phyloP scores from a whole-genome alignment of 1,284 basidiomycete species.

The Austroboletus novae-zelandiae region DNA sequence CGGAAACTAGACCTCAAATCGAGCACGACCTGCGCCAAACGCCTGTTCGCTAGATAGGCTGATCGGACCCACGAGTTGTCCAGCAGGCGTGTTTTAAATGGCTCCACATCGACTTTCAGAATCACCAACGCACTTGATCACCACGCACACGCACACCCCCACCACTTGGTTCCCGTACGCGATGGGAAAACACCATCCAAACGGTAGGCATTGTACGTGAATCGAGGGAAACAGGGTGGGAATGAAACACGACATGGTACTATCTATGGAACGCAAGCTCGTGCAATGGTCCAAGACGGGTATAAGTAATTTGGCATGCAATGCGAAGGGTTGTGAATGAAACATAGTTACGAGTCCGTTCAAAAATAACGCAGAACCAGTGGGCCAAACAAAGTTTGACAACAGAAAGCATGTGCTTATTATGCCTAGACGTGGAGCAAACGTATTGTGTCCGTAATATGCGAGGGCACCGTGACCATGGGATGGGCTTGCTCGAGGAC shows the following conservation, averaged over 20 bases:
- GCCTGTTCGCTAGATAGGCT: no score
- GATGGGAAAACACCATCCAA: not conserved
- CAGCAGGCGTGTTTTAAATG: no score
- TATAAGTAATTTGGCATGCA: constrained; percentile 7
- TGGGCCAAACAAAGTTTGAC: not conserved
- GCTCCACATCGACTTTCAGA: no score
- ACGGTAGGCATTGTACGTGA: not conserved
- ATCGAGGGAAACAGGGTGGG: constrained; percentile 11
- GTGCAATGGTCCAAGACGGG: constrained; percentile 15
- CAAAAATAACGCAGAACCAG: not conserved
- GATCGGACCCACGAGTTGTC: no score
- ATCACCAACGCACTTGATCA: no score
- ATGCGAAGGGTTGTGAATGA: constrained; percentile 1
- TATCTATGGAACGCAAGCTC: no score
- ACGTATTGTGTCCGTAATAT: not conserved
- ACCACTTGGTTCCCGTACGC: not conserved
- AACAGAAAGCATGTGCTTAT: not conserved
- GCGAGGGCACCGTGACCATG: not conserved
- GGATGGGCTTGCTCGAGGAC: not conserved
- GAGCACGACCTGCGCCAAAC: no score
- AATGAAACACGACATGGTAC: constrained; percentile 14
- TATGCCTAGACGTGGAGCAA: not conserved
- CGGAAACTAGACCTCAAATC: no score
- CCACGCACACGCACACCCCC: no score
- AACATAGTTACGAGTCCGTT: constrained; percentile 21